A percentile compares a stretch with the other conserved stretches of the same genome.
Conservation (phyloP, 805 yeast genomes). For the Schwanniomyces sp. region DNA sequence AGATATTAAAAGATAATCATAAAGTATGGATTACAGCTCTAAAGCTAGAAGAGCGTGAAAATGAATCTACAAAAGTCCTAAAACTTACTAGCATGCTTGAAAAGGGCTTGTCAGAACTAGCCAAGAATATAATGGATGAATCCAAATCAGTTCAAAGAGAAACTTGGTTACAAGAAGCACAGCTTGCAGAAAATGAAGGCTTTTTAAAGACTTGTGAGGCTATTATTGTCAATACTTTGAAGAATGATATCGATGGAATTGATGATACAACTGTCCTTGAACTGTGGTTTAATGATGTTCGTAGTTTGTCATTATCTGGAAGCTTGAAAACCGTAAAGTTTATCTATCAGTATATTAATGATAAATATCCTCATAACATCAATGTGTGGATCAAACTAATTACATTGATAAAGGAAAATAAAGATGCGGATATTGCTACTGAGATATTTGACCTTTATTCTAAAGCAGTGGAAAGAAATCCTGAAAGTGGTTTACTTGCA, state of each 20-base stretch:
- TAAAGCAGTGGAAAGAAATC: slow-evolving; percentile 50
- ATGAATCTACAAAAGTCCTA: slow-evolving; percentile 37
- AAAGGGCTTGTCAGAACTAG: slow-evolving; percentile 47
- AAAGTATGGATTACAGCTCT: slow-evolving; percentile 71
- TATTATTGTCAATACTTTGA: slow-evolving; percentile 45
- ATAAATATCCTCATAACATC: slow-evolving; percentile 45
- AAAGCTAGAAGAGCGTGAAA: slow-evolving; percentile 61
- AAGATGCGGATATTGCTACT: slow-evolving; percentile 13
- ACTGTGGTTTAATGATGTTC: slow-evolving; percentile 30
- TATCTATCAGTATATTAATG: slow-evolving; percentile 47
- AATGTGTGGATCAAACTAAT: slow-evolving; percentile 52
- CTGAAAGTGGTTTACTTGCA: slow-evolving; percentile 50
- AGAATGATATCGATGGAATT: slow-evolving; percentile 17
- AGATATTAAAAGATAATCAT: slow-evolving; percentile 44
- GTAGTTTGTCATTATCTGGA: slow-evolving; percentile 17
- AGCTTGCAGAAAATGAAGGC: slow-evolving; percentile 48
- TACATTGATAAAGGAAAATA: slow-evolving; percentile 20
- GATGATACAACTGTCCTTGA: slow-evolving; percentile 7
- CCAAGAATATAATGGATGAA: slow-evolving; percentile 20
- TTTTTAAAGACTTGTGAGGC: slow-evolving; percentile 52
- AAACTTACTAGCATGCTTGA: slow-evolving; percentile 49
- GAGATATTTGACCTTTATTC: slow-evolving; percentile 44
- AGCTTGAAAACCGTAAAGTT: slow-evolving; percentile 42
- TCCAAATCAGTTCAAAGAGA: slow-evolving; percentile 23
- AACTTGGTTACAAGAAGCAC: slow-evolving; percentile 60